Evolutionary conservation across 2,329 filamentous ascomycete species (phyloP), one percentile per base, ranked within the genome.

Genomic region (Chaetomium sp.): DNA sequence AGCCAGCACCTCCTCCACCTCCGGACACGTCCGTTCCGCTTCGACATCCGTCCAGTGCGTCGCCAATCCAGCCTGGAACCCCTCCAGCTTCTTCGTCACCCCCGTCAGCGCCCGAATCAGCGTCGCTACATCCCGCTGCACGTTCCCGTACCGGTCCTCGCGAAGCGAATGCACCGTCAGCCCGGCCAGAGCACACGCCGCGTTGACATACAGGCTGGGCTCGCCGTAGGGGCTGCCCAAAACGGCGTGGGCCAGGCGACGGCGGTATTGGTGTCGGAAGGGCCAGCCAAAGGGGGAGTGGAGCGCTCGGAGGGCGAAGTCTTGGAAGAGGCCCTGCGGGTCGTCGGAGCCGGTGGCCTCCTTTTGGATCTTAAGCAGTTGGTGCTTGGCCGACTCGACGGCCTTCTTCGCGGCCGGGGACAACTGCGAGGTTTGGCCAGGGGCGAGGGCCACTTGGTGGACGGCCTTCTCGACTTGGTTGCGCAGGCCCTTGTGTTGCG

Each of bases 111-210:
- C 82, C 47, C 86, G 81, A 50, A 96, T 82, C 55, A 95, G 85
- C 49, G 73, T 73, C 1, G 88, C 82, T 2, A 97, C 84, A 61
- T 94, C 88, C 44, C 84, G 79, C 62, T 95, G 87, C n/a, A 95
- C 92, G 63, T 89, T 88, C 11, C 92, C 92, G 66, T 85, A 94
- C 47, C 80, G 79, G 68, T 97, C 92, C 70, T 97, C 91, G 3
- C 76, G 75, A 53, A 96, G 72, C 69, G 88, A 92, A 59, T 81
- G 80, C 4, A 89, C 79, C 0, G 88, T 81, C 34, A 97, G 77
- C 49, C 80, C 78, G 10, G 82, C 83, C 41, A 94, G 73, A 0
- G 86, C 81, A 57, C 84, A 82, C n/a, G 85, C 77, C 1, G 89
- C 87, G 67, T 92, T 84, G 50, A 87, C 71, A 62, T 90, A 86